These are phyloP conservation scores for Kuraishia molischiana DNA, from an alignment of 805 yeast species.

Conservation along the genomic window DNA sequence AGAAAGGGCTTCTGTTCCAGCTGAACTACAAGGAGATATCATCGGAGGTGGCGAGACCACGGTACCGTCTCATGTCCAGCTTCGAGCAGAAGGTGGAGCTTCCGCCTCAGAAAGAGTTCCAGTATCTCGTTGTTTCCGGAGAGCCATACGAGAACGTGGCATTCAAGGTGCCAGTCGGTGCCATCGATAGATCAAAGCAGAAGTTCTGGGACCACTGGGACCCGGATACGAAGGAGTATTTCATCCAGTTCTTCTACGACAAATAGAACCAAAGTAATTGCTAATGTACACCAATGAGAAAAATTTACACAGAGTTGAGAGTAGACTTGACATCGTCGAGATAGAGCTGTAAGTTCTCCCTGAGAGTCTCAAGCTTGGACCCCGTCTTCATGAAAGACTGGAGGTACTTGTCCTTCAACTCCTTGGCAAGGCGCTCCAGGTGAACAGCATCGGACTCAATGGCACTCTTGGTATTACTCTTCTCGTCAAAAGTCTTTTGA, in stretches of 20 bases:
- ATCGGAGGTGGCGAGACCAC: conserved; percentile 35
- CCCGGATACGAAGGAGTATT: conserved; percentile 54
- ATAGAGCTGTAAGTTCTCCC: background rate
- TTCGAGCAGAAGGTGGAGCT: conserved; percentile 52
- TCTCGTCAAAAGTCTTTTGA: background rate
- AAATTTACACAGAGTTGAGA: background rate
- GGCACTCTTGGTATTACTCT: background rate
- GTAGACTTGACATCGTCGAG: background rate
- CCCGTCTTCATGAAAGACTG: background rate
- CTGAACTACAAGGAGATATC: conserved; percentile 44
- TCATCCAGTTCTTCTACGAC: conserved; percentile 56
- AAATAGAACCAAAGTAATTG: background rate
- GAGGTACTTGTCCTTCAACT: background rate
- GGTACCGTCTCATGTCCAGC: conserved; percentile 67
- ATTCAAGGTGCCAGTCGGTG: conserved; percentile 58
- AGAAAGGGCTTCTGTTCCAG: conserved; percentile 58
- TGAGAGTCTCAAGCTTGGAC: background rate
- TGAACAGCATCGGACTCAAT: background rate
- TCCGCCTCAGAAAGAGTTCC: conserved; percentile 36
- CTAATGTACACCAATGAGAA: background rate
- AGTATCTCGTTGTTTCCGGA: conserved; percentile 71
- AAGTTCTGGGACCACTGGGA: conserved; percentile 66
- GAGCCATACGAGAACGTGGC: conserved; percentile 86
- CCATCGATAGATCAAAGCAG: conserved; percentile 28
- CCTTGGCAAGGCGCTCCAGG: background rate